phyloP scores from a whole-genome alignment of 495 filamentous ascomycete genomes.

The Xylaria acuta region DNA sequence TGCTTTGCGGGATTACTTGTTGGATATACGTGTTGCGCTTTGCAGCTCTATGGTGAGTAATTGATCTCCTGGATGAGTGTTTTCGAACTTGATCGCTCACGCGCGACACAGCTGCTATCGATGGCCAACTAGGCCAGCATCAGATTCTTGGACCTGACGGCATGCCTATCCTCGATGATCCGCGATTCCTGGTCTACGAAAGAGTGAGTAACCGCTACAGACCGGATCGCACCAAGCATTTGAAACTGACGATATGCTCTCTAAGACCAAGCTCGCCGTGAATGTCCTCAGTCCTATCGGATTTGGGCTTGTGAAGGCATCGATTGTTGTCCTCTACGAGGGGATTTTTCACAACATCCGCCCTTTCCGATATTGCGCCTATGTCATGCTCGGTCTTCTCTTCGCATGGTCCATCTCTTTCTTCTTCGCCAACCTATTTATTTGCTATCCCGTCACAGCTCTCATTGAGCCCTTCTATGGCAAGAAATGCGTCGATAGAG shows the following conservation, averaged over 20 bases:
- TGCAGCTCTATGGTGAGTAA: constrained; percentile 16
- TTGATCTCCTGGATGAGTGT: neutral
- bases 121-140: constrained; percentile 41
- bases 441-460: constrained; percentile 47
- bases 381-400: constrained; percentile 48
- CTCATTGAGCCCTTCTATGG: constrained; percentile 40
- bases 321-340: constrained; percentile 60
- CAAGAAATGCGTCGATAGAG: constrained; percentile 34
- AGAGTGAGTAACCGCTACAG: constrained; percentile 27
- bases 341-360: constrained; percentile 36
- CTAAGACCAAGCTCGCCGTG: constrained; percentile 28
- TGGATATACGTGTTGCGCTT: constrained; percentile 15
- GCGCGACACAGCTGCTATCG: constrained; percentile 19
- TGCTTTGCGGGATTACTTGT: constrained; percentile 8
- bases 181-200: constrained; percentile 37
- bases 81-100: neutral
- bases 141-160: constrained; percentile 31
- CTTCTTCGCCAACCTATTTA: constrained; percentile 57
- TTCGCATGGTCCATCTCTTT: constrained; percentile 50
- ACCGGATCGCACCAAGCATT: neutral
- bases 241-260: constrained; percentile 29
- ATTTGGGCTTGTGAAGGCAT: constrained; percentile 56
- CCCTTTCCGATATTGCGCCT: constrained; percentile 37
- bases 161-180: constrained; percentile 36
- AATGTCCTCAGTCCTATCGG: constrained; percentile 60